Evolutionary conservation across 257 asterid genomes (phyloP).

Genomic region (Plectranthus barbatus): DNA sequence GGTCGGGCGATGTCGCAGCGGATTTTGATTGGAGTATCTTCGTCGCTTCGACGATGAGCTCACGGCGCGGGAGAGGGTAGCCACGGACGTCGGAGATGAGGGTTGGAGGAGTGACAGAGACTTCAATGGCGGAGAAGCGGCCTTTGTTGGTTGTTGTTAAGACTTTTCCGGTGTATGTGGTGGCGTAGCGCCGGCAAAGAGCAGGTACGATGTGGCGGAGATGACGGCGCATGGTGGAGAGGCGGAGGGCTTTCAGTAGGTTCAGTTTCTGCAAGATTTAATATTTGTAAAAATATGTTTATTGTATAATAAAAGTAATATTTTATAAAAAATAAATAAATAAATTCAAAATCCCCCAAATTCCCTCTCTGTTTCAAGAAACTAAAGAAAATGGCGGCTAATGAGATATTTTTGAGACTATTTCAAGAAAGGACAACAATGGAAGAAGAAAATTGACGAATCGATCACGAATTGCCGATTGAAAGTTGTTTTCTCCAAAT

Average conservation of each 20-base stretch:
- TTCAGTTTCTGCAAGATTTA: too few relatives aligned
- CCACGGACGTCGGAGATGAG: slow-evolving; percentile 66
- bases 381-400: too few relatives aligned
- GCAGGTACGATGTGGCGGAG: slow-evolving; percentile 17
- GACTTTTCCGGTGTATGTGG: slow-evolving; percentile 75
- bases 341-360: too few relatives aligned
- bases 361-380: too few relatives aligned
- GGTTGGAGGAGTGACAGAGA: slow-evolving; percentile 42
- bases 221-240: slow-evolving; percentile 14
- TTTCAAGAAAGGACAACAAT: slow-evolving; percentile 18
- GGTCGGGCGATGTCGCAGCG: slow-evolving; percentile 37
- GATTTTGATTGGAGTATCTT: slow-evolving; percentile 54
- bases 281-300: too few relatives aligned
- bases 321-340: too few relatives aligned
- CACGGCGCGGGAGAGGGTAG: slow-evolving; percentile 85
- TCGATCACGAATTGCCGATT: slow-evolving; percentile 31
- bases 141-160: slow-evolving; percentile 46
- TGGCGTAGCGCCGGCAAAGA: slow-evolving; percentile 55
- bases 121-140: slow-evolving; percentile 63
- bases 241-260: neutral
- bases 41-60: slow-evolving; percentile 64
- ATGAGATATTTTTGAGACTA: too few relatives aligned
- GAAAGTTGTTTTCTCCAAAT: slow-evolving; percentile 29
- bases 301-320: too few relatives aligned
- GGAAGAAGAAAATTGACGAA: slow-evolving; percentile 43